These are phyloP conservation scores for Craterostigma plantagineum DNA, from an alignment of 257 asterid species.

Conservation along the genomic window DNA sequence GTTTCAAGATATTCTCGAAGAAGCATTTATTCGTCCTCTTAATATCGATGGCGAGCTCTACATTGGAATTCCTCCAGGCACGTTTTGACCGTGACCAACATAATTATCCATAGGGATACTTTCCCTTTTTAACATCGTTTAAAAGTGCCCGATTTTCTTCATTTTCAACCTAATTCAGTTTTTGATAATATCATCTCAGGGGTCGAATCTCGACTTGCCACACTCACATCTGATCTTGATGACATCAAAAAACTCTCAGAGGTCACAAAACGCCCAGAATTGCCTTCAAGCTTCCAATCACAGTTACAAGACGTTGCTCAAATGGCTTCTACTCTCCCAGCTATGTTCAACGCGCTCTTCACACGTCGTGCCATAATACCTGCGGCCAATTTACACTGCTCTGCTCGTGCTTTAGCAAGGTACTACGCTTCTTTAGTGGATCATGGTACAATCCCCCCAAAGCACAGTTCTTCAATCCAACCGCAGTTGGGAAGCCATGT, in stretches of 20 bases:
- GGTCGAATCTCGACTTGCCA: slow-evolving; percentile 90
- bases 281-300: slow-evolving; percentile 67
- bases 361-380: slow-evolving; percentile 86
- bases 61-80: slow-evolving; percentile 98
- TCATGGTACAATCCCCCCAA: slow-evolving; percentile 47
- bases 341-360: slow-evolving; percentile 54
- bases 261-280: slow-evolving; percentile 25
- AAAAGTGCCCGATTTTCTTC: too few relatives aligned
- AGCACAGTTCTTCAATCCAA: slow-evolving; percentile 37
- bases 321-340: slow-evolving; percentile 46
- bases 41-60: slow-evolving; percentile 74
- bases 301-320: slow-evolving; percentile 46
- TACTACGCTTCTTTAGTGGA: slow-evolving; percentile 88
- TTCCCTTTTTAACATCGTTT: too few relatives aligned
- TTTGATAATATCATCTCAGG: slow-evolving; percentile 22
- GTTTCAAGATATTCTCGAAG: slow-evolving; percentile 87
- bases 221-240: slow-evolving; percentile 68
- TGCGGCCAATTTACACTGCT: slow-evolving; percentile 86
- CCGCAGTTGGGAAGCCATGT: slow-evolving; percentile 69
- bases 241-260: slow-evolving; percentile 42
- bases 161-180: too few relatives aligned
- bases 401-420: slow-evolving; percentile 96
- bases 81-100: slow-evolving; percentile 6
- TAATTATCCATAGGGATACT: too few relatives aligned
- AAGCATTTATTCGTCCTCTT: slow-evolving; percentile 63